Evolutionary conservation across 345 rosid species (phyloP), one percentile per base, ranked within the genome.

Genomic region (Mangifera indica): DNA sequence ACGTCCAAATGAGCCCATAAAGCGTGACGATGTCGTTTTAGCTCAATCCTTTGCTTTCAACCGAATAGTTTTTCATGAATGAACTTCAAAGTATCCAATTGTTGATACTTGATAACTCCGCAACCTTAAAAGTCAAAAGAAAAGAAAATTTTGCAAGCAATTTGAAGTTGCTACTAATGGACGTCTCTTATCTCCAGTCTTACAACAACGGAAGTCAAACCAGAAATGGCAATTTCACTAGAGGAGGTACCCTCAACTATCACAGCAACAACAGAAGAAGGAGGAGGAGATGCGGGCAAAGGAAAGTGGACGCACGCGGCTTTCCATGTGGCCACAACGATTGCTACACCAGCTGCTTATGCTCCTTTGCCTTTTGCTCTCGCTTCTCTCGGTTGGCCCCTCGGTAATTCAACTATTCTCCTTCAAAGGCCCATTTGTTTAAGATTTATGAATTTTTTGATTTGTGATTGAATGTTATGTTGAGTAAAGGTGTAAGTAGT

Each of bases 271-370:
- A 64, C 70, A 46, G 78, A 69, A 5, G 45, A 10, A 60, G 61
- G 34, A 6, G 45, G 12, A 60, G 56, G 51, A 60, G 26, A 65
- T 8, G 82, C 56, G 58, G 77, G 87, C 6, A 82, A 72, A 77
- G 87, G 86, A 17, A 82, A 86, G 22, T 82, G 89, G 89, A 86
- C 80, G 76, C 87, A 86, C 65, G 84, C 87, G 45, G 84, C 87
- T 60, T 81, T 86, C 66, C 89, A 86, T 58, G 84, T 83, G 20
- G 84, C 89, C 63, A 86, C 89, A 10, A 86, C 87, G 52, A 86
- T 86, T 13, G 89, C 86, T 14, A 82, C 84, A 24, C 89, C 86
- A 32, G 86, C 89, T 45, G 89, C 87, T 65, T 86, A 82, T 68
- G 87, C 87, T 55, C 86, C 87, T 59, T 61, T 84, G 64, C 87